These are phyloP conservation scores for Penicillium sp. DNA, from an alignment of 2,329 filamentous ascomycete genomes.

Conservation along the genomic window DNA sequence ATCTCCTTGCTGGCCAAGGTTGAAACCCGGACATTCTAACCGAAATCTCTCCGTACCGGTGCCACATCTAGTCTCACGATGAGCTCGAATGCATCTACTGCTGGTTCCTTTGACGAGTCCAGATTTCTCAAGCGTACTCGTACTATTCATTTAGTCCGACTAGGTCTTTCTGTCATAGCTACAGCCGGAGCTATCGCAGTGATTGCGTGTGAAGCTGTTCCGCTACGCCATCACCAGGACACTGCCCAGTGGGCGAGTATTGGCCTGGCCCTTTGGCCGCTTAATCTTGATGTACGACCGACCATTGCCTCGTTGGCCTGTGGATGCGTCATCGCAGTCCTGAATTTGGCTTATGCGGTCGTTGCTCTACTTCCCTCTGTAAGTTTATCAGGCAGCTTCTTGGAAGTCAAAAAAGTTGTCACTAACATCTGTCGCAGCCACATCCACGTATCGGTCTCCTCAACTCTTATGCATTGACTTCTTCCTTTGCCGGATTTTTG, in stretches of 20 bases:
- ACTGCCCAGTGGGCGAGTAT: conserved; percentile 31
- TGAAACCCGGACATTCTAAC: neutral
- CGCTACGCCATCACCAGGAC: conserved; percentile 34
- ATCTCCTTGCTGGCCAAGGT: too few relatives aligned
- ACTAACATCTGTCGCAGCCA: conserved; percentile 22
- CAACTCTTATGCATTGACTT: conserved; percentile 29
- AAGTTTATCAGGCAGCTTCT: conserved; percentile 9
- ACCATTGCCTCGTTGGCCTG: conserved; percentile 34
- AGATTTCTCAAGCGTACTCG: conserved; percentile 30
- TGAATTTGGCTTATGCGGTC: conserved; percentile 30
- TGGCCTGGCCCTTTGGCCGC: conserved; percentile 38
- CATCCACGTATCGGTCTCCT: conserved; percentile 31
- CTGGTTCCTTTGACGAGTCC: conserved; percentile 32
- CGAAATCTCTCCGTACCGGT: neutral
- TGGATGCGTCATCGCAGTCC: conserved; percentile 31
- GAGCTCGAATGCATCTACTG: conserved; percentile 23
- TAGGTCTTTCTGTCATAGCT: conserved; percentile 30
- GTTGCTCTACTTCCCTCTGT: conserved; percentile 34
- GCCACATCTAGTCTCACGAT: conserved; percentile 15
- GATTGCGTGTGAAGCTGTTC: conserved; percentile 34
- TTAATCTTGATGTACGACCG: conserved; percentile 38
- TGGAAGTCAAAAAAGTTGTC: neutral
- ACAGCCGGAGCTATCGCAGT: conserved; percentile 26
- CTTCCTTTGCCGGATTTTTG: conserved; percentile 33
- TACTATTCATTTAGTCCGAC: conserved; percentile 29